A percentile compares a stretch with the other conserved stretches of the same genome.
Evolutionary conservation across 257 asterid genomes (phyloP).

Genomic region (Solanum microdontum): DNA sequence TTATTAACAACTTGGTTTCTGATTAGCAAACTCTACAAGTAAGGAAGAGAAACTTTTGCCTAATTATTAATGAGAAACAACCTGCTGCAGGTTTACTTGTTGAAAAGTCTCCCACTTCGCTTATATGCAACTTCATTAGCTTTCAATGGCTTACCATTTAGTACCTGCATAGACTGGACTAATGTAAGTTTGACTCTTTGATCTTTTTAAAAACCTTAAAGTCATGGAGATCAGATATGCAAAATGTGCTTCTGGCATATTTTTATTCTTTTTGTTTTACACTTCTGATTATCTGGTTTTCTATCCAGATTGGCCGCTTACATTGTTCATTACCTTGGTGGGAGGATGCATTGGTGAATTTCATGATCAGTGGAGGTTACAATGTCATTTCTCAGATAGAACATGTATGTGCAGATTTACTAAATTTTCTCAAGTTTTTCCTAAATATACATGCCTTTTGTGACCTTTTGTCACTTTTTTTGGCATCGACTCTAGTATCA

Average conservation of each 20-base stretch:
- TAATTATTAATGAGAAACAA: neutral
- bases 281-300: neutral
- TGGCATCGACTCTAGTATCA: neutral
- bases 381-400: slow-evolving; percentile 43
- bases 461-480: neutral
- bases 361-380: slow-evolving; percentile 90
- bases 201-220: neutral
- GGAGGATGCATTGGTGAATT: slow-evolving; percentile 83
- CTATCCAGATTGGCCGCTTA: slow-evolving; percentile 63
- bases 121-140: slow-evolving; percentile 56
- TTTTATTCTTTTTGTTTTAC: neutral
- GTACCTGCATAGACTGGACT: slow-evolving; percentile 65
- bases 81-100: slow-evolving; percentile 40
- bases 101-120: slow-evolving; percentile 65
- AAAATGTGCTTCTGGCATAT: neutral
- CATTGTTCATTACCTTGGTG: slow-evolving; percentile 92
- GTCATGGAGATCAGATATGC: neutral
- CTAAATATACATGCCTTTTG: neutral
- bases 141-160: slow-evolving; percentile 40
- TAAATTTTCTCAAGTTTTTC: neutral
- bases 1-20: neutral
- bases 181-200: slow-evolving; percentile 38
- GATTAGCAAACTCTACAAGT: neutral
- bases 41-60: neutral
- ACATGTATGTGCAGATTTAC: slow-evolving; percentile 21